Conservation (phyloP, 2,329 filamentous ascomycete genomes). For the Sarocladium oryzae region DNA sequence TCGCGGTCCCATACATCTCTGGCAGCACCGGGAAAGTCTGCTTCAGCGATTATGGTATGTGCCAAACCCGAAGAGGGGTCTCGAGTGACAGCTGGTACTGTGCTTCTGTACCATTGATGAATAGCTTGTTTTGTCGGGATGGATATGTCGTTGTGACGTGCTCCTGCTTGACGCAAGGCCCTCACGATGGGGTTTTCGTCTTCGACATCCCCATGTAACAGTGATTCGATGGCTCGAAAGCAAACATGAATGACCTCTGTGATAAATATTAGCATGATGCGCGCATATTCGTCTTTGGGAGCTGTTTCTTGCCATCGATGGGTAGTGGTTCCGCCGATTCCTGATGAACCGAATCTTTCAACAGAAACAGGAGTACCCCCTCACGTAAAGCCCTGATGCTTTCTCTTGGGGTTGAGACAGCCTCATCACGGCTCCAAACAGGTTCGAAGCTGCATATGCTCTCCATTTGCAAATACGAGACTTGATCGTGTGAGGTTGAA, state of each 20-base stretch:
- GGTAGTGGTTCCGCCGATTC: neutral
- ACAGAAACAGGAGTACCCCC: neutral
- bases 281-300: neutral
- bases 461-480: constrained; percentile 15
- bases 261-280: constrained; percentile 8
- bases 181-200: constrained; percentile 14
- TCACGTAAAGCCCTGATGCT: constrained; percentile 14
- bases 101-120: constrained; percentile 16
- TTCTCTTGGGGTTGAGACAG: constrained; percentile 10
- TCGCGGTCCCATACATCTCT: constrained; percentile 12
- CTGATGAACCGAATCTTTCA: neutral
- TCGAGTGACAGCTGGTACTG: constrained; percentile 12
- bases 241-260: constrained; percentile 14
- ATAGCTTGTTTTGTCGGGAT: constrained; percentile 13
- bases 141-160: constrained; percentile 9
- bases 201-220: constrained; percentile 5
- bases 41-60: neutral
- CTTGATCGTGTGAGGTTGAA: too few species aligned
- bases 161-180: constrained; percentile 9
- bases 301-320: neutral
- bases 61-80: constrained; percentile 13
- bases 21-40: constrained; percentile 7
- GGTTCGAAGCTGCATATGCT: constrained; percentile 18
- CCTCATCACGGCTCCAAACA: constrained; percentile 16
- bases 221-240: constrained; percentile 9